Base-by-base conservation (phyloP, 2,329 filamentous ascomycete species). In the Clathrospora elynae region DNA sequence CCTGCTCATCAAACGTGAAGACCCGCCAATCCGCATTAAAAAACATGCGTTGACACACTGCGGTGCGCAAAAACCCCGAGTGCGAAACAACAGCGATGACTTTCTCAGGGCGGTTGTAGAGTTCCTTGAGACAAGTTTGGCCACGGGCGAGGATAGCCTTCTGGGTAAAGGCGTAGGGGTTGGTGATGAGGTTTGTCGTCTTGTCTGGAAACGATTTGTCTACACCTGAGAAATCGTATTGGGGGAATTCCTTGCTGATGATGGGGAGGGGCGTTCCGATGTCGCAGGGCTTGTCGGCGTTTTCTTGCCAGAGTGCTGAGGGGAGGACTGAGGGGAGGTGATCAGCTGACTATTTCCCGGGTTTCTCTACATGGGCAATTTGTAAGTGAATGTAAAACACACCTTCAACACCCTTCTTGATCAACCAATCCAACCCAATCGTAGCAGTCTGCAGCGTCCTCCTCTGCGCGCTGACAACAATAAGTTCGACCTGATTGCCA, bases 1-100 rank as follows among this genome's bases (percentile, higher is more conserved):
- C 75, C 3, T 62, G 67, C 4, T 67, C 67, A 2, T 66, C 73
- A 51, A 83, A 82, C 12, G 80, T 75, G 55, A 86, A 86, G 19
- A 86, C 71, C 9, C 84, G 76, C 64, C 82, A 87, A 56, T 87
- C 84, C 8, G 78, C 79, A 49, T 86, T 86, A 61, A 77, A 79
- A 43, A 68, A 73, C 38, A 64, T 55, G 14, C 64, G 59, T 28
- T 81, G 78, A 6, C 74, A 76, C 6, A 86, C 76, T 6, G 76
- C 81, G 3, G 73, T 63, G n/a, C 83, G 71, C 49, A 87, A 55
- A 61, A 86, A 87, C 0, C 78, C 82, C 2, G 83, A 82, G 67
- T 87, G 84, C 2, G 79, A 80, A 3, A 87, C 82, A 0, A 87
- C 83, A 7, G 84, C 74, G 39, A 87, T 75, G 36, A 83, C 73